Base-by-base conservation (phyloP, 139 green algal genomes). In the Chlorella sp. region DNA sequence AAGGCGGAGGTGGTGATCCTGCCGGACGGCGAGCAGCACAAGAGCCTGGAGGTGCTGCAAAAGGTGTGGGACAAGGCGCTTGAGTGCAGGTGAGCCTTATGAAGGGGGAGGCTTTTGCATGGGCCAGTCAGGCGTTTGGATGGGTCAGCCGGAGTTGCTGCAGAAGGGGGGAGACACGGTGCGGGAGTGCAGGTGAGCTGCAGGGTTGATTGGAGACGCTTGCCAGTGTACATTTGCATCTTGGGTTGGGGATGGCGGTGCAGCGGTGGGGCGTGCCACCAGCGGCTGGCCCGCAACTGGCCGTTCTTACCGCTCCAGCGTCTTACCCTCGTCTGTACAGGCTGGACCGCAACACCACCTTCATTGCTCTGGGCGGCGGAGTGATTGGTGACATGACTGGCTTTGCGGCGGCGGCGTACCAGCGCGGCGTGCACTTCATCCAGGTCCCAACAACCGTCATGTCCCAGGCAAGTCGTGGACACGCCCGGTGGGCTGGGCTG, bases 321-420 rank as follows among this genome's bases (percentile, higher is more conserved):
- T 7, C 46, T 11, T 11, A 54, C 7, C 46, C 11, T 7, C 46
- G 8, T 11, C 7, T 54, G 9, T 7, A 20, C 78, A 86, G 96
- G 8, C 90, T 99, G 81, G 94, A 98, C 90, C 92, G 97, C n/a
- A 89, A 92, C 70, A 94, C 90, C 86, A 99, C 97, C 13, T 97
- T 99, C 78, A 73, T 99, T 20, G 97, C 97, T 1, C 94, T 99
- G 7, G 97, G 97, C 9, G 97, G 97, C 26, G 97, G 97, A 24
- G 97, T 99, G 28, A 93, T 99, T 24, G 97, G 97, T 20, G 97
- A 99, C 91, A 99, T 99, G 96, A 96, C 94, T 5, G 97, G 97
- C 64, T 99, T 98, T 92, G 97, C 97, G 30, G 97, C 97, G 16
- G 90, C 97, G 3, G 92, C 92, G 58, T 99, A 98, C 92, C 96